These are phyloP conservation scores for Malassezia sp. DNA, from an alignment of 1,284 basidiomycete species.

Conservation along the genomic window DNA sequence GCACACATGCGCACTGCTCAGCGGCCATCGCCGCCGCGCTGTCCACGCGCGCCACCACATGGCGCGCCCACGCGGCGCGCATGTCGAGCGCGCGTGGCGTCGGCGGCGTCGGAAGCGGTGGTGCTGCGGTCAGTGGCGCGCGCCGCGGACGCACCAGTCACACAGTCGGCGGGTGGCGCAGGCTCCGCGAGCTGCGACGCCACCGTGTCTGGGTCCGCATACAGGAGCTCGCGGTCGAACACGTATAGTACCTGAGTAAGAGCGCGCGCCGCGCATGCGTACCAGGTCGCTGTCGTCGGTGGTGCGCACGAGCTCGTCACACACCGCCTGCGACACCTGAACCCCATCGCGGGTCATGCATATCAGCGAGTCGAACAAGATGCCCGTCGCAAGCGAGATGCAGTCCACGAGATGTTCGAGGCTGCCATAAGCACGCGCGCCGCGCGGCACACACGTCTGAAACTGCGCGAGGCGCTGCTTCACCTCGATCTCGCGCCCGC, in stretches of 20 bases:
- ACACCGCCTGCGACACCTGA: slow-evolving; percentile 32
- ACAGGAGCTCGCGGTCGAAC: slow-evolving; percentile 42
- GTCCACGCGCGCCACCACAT: slow-evolving; percentile 10
- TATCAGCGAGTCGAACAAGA: slow-evolving; percentile 37
- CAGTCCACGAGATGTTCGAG: slow-evolving; percentile 40
- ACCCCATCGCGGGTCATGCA: slow-evolving; percentile 40
- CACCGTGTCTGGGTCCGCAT: slow-evolving; percentile 28
- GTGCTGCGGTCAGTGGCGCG: slow-evolving; percentile 11
- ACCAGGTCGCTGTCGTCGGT: background rate
- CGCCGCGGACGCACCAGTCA: too few species aligned
- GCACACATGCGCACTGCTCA: slow-evolving; percentile 20
- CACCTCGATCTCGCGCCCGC: slow-evolving; percentile 35
- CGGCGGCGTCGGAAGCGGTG: slow-evolving; percentile 11
- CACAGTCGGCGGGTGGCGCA: too few species aligned
- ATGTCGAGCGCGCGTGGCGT: slow-evolving; percentile 30
- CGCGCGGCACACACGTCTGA: slow-evolving; percentile 11
- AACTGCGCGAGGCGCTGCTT: slow-evolving; percentile 35
- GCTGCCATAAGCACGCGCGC: slow-evolving; percentile 1
- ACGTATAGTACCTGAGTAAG: slow-evolving; percentile 31
- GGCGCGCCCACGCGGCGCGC: slow-evolving; percentile 25
- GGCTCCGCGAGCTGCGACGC: slow-evolving; percentile 27
- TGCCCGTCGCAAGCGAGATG: slow-evolving; percentile 40
- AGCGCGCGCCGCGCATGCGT: background rate
- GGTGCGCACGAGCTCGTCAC: slow-evolving; percentile 21
- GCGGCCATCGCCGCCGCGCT: slow-evolving; percentile 10